These are phyloP conservation scores for Phytophthora syringae DNA, from an alignment of 352 stramenopile species.

Conservation along the genomic window DNA sequence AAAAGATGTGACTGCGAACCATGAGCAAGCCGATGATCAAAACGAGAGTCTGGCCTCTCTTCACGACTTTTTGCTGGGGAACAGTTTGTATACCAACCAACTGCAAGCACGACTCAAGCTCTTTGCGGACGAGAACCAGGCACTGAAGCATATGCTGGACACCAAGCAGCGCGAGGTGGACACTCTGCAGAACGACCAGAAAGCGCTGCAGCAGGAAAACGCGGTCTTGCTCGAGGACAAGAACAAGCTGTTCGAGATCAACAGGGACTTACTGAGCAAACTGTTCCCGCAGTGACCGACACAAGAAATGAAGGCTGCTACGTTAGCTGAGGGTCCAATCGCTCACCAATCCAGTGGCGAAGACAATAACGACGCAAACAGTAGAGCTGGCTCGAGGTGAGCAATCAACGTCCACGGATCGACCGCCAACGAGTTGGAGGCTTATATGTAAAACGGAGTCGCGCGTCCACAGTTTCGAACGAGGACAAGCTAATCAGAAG, in stretches of 20 bases:
- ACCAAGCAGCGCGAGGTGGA: slow-evolving; percentile 66
- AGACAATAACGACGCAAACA: slow-evolving; percentile 26
- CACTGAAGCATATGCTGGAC: slow-evolving; percentile 55
- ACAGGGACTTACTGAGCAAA: slow-evolving; percentile 70
- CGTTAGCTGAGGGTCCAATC: neutral
- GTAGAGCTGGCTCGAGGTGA: slow-evolving; percentile 23
- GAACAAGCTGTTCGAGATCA: slow-evolving; percentile 84
- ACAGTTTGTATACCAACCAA: slow-evolving; percentile 79
- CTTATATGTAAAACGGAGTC: slow-evolving; percentile 20
- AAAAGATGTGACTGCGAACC: slow-evolving; percentile 37
- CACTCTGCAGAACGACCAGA: slow-evolving; percentile 54
- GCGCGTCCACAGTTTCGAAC: slow-evolving; percentile 13
- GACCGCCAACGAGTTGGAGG: slow-evolving; percentile 20
- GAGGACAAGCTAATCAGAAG: slow-evolving; percentile 17
- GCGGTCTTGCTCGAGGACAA: slow-evolving; percentile 72
- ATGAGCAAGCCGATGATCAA: slow-evolving; percentile 47
- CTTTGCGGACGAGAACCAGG: slow-evolving; percentile 68
- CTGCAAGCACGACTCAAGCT: slow-evolving; percentile 77
- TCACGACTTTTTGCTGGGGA: slow-evolving; percentile 74
- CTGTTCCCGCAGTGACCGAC: slow-evolving; percentile 64
- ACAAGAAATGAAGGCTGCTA: slow-evolving; percentile 1
- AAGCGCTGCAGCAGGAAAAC: slow-evolving; percentile 74
- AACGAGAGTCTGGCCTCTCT: slow-evolving; percentile 62
- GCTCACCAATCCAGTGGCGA: slow-evolving; percentile 21
- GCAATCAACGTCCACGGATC: slow-evolving; percentile 3